These are phyloP conservation scores for Epichloe sylvatica DNA, from an alignment of 2,329 filamentous ascomycete genomes.

Conservation along the genomic window DNA sequence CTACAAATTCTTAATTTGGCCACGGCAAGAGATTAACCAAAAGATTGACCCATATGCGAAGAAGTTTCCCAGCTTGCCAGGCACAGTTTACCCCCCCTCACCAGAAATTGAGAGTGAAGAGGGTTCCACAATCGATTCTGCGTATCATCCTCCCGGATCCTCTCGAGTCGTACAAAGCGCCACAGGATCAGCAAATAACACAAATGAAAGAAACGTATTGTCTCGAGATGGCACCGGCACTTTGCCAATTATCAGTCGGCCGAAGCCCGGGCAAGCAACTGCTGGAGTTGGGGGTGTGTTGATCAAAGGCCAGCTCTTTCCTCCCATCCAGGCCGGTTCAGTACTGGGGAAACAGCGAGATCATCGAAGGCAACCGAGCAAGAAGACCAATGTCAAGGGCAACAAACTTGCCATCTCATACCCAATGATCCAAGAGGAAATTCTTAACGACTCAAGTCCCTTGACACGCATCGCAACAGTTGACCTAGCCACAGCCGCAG, in stretches of 20 bases:
- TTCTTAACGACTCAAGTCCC: conserved; percentile 21
- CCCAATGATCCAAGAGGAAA: conserved; percentile 27
- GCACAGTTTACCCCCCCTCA: neutral
- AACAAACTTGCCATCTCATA: conserved; percentile 35
- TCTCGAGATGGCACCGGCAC: conserved; percentile 10
- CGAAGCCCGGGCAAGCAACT: conserved; percentile 21
- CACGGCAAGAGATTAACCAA: conserved; percentile 2
- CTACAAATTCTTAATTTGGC: conserved; percentile 9
- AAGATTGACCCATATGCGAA: neutral
- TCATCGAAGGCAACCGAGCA: conserved; percentile 10
- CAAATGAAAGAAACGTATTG: neutral
- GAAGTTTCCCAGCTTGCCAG: conserved; percentile 1
- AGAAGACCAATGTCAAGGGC: conserved; percentile 15
- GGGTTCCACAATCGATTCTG: neutral
- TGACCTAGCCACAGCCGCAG: conserved; percentile 34
- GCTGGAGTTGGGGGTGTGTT: conserved; percentile 27
- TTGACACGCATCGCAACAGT: conserved; percentile 33
- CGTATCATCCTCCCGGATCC: neutral
- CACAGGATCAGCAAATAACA: neutral
- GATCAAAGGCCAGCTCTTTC: conserved; percentile 28
- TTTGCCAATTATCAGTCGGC: conserved; percentile 25
- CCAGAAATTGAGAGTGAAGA: neutral
- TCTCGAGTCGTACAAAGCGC: neutral
- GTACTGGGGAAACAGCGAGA: conserved; percentile 10
- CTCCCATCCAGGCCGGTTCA: conserved; percentile 22